A percentile compares a stretch with the other conserved stretches of the same genome.
These are phyloP conservation scores for Craterostigma plantagineum DNA, from an alignment of 257 asterid genomes.

Conservation along the genomic window DNA sequence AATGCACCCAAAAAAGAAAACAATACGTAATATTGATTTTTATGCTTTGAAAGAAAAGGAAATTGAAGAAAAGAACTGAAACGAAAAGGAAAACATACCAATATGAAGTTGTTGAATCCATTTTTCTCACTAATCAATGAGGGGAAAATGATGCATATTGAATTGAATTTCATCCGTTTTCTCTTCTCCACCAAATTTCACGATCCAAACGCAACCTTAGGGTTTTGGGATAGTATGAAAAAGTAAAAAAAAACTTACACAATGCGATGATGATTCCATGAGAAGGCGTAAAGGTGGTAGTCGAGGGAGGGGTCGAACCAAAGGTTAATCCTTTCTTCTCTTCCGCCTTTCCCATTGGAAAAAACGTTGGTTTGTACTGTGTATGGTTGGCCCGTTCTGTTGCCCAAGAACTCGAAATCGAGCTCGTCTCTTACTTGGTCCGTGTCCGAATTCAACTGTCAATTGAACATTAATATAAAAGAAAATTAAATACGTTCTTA, in stretches of 20 bases:
- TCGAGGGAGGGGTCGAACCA: slow-evolving; percentile 79
- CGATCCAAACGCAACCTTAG: too few species aligned
- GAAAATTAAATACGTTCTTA: not conserved
- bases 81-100: too few species aligned
- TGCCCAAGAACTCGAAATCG: slow-evolving; percentile 88
- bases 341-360: slow-evolving; percentile 66
- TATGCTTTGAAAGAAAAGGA: too few species aligned
- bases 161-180: too few species aligned
- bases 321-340: slow-evolving; percentile 70
- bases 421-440: slow-evolving; percentile 46
- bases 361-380: slow-evolving; percentile 79
- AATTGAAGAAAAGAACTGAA: too few species aligned
- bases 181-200: too few species aligned
- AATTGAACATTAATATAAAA: not conserved
- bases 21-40: too few species aligned
- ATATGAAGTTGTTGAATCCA: too few species aligned
- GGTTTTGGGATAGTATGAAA: not conserved
- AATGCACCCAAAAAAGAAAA: too few species aligned
- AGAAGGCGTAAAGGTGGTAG: slow-evolving; percentile 45
- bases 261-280: slow-evolving; percentile 41
- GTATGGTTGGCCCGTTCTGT: slow-evolving; percentile 75
- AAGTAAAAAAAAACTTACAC: slow-evolving; percentile 31
- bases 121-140: too few species aligned
- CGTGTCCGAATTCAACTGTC: slow-evolving; percentile 73
- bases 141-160: too few species aligned